Evolutionary conservation across 345 rosid genomes (phyloP), one percentile per base, ranked within the genome.

Genomic region (Trapa incisa): DNA sequence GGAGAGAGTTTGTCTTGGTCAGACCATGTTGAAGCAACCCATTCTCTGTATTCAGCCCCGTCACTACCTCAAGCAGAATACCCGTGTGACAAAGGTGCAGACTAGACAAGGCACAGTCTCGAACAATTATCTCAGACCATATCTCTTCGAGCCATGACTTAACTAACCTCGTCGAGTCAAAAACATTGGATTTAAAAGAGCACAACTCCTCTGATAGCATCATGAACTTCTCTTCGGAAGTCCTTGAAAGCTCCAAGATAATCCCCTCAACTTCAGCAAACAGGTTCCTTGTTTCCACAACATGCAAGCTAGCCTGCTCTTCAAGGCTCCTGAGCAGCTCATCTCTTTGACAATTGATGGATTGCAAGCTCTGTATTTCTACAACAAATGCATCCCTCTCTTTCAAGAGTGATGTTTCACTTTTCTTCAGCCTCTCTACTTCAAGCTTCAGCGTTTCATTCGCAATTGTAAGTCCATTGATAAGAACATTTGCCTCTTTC

Each of bases 81-180:
- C 99, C 97, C 87, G 84, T 89, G 73, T 94, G 95, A 78, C 99
- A 94, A 50, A 85, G 85, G 67, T 94, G 96, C 69, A 94, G 75
- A 68, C 89, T 89, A 39, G 99, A 87, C 62, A 94, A 73, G 68
- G 95, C 92, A 83, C 95, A 91, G 65, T 91, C 99, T 80, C 92
- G 89, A 72, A 74, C 81, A 64, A 91, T 79, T 67, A 94, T 86
- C 80, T 82, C 97, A 16, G 99, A 87, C 97, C 99, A 94, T 71
- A 94, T 73, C 72, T 94, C 97, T 75, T 91, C 99, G 74, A 94
- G 83, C 84, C 82, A 82, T 45, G 87, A 80, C 50, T 78, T 74
- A 75, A 82, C 82, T 69, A 82, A 66, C 78, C 76, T 89, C 37
- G 75, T 64, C 8, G 87, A 83, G 70, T 91, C 81, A 39, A 76